phyloP scores from a whole-genome alignment of 2,329 filamentous ascomycete species.

The Cladosporium sp. region DNA sequence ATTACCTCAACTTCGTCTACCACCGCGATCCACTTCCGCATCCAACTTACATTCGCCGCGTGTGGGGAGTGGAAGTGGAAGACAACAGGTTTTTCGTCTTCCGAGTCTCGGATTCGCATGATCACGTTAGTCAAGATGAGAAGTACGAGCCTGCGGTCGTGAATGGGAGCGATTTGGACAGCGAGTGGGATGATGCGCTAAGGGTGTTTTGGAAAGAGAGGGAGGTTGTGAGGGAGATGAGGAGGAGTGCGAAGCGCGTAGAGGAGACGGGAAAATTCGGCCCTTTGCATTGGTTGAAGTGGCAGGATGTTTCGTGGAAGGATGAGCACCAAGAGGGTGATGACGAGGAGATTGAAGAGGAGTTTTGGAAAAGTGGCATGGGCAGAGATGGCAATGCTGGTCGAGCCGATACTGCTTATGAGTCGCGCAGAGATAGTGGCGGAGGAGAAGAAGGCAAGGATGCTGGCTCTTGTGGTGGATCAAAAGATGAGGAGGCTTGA shows the following conservation, averaged over 20 bases:
- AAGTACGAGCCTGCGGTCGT: background rate
- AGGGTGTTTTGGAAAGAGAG: background rate
- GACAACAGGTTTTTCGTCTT: background rate
- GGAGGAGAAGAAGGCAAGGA: background rate
- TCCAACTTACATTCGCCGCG: background rate
- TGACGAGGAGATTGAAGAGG: background rate
- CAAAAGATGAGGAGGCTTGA: background rate
- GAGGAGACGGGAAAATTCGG: background rate
- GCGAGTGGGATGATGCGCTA: conserved; percentile 1
- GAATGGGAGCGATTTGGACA: background rate
- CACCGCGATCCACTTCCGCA: background rate
- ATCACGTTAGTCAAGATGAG: background rate
- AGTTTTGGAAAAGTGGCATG: background rate
- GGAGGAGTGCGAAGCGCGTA: background rate
- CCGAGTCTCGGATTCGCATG: background rate
- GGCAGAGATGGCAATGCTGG: background rate
- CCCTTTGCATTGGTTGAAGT: background rate
- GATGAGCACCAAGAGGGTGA: background rate
- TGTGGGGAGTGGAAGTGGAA: background rate
- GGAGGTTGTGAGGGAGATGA: background rate
- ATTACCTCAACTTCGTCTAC: background rate
- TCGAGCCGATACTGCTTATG: background rate
- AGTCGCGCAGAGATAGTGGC: background rate
- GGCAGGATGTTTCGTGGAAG: background rate
- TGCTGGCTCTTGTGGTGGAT: background rate